Percentiles rank a stretch among this genome's conserved stretches.
Evolutionary conservation across 768 basidiomycete species (phyloP).

Genomic region (Pulveroboletus sp.): DNA sequence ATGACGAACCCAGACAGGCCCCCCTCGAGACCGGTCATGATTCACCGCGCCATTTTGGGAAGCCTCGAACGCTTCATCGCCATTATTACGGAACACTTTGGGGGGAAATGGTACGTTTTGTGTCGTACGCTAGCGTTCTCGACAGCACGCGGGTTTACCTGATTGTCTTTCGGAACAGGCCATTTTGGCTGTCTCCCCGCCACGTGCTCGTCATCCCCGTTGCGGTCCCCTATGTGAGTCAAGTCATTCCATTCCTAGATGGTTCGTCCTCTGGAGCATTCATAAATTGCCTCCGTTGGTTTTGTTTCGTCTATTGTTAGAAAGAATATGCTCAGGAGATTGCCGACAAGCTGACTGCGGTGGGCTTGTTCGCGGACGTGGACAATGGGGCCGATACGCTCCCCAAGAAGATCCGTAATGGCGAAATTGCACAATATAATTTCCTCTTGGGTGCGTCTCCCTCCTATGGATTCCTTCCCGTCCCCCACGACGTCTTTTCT

Average conservation of each 20-base stretch:
- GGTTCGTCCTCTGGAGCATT: neutral
- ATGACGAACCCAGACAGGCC: constrained; percentile 47
- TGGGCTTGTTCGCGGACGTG: constrained; percentile 84
- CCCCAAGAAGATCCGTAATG: constrained; percentile 96
- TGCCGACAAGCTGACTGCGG: constrained; percentile 54
- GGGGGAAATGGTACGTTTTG: constrained; percentile 81
- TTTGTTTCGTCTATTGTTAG: constrained; percentile 34
- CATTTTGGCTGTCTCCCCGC: constrained; percentile 97
- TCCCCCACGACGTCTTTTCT: neutral
- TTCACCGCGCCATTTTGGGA: constrained; percentile 94
- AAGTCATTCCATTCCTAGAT: neutral
- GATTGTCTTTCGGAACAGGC: constrained; percentile 46
- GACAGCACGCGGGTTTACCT: neutral
- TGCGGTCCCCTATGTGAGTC: constrained; percentile 77
- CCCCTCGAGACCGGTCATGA: constrained; percentile 86
- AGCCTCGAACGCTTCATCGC: constrained; percentile 94
- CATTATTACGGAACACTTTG: constrained; percentile 95
- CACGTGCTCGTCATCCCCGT: constrained; percentile 95
- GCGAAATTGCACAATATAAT: constrained; percentile 96
- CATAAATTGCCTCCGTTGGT: too few relatives aligned
- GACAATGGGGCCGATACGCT: constrained; percentile 91
- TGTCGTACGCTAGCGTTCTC: neutral
- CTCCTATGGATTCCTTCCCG: neutral
- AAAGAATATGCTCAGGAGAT: constrained; percentile 89
- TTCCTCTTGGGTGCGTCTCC: constrained; percentile 85